Conservation (phyloP, 148 eudicot species). For the Talinum fruticosum region DNA sequence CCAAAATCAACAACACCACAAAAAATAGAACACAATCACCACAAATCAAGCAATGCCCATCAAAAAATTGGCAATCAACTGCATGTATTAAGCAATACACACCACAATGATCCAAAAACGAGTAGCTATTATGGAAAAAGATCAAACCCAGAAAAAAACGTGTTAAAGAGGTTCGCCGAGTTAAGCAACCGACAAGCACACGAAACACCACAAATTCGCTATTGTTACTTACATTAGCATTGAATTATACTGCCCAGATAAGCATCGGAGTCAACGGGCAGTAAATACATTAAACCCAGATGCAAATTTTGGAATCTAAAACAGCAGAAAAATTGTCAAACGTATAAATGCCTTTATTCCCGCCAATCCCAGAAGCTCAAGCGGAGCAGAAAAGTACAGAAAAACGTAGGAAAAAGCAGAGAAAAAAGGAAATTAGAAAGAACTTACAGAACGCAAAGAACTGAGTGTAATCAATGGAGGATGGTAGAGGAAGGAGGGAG, state of each 20-base stretch:
- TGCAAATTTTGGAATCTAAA: neutral
- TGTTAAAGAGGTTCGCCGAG: slow-evolving; percentile 1
- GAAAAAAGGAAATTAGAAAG: neutral
- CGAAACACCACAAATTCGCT: neutral
- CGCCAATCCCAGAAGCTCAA: slow-evolving; percentile 25
- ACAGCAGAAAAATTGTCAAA: neutral
- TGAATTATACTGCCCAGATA: slow-evolving; percentile 7
- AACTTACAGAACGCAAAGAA: slow-evolving; percentile 28
- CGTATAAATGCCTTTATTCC: slow-evolving; percentile 5
- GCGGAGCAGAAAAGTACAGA: slow-evolving; percentile 5
- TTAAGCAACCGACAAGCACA: slow-evolving; percentile 16
- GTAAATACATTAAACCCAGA: slow-evolving; percentile 10
- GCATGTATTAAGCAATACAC: neutral
- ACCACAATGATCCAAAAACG: neutral
- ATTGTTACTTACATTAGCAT: neutral
- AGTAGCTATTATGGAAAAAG: neutral
- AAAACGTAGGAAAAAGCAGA: neutral
- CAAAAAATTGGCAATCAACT: slow-evolving; percentile 14
- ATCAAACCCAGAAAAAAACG: slow-evolving; percentile 23
- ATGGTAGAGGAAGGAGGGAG: neutral
- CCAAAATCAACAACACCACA: slow-evolving; percentile 17
- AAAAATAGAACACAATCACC: slow-evolving; percentile 3
- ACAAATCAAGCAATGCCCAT: slow-evolving; percentile 28
- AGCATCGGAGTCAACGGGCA: neutral
- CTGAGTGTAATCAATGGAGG: neutral